These are phyloP conservation scores for Aphanomyces invadans DNA, from an alignment of 352 stramenopile species.

Conservation along the genomic window DNA sequence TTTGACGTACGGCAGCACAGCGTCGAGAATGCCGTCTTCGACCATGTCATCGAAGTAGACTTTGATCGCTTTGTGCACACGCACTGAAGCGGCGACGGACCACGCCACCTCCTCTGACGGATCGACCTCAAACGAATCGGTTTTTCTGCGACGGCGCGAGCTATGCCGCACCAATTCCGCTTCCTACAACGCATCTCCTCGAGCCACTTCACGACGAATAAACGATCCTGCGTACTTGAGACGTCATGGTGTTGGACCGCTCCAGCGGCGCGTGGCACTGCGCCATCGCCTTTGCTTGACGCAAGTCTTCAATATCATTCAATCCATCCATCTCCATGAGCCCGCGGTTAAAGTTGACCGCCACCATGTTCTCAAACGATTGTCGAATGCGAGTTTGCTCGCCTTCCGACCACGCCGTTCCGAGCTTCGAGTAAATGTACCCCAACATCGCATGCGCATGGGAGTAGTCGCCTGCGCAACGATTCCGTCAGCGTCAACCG, in stretches of 20 bases:
- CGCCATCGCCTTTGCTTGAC: constrained; percentile 28
- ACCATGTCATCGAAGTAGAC: constrained; percentile 84
- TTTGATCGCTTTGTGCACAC: constrained; percentile 72
- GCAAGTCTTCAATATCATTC: constrained; percentile 68
- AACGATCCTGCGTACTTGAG: not conserved
- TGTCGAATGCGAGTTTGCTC: constrained; percentile 79
- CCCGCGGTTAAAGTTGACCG: constrained; percentile 62
- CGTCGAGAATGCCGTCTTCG: constrained; percentile 59
- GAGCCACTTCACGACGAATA: not conserved
- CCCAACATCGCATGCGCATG: constrained; percentile 60
- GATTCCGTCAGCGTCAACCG: too few species aligned
- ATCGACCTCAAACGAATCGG: constrained; percentile 36
- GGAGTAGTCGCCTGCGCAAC: constrained; percentile 59
- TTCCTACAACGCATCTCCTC: not conserved
- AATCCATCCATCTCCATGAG: constrained; percentile 55
- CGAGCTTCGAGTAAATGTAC: constrained; percentile 80
- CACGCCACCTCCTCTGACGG: constrained; percentile 49
- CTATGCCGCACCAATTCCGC: constrained; percentile 21
- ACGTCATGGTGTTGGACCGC: constrained; percentile 21
- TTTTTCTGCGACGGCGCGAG: constrained; percentile 38
- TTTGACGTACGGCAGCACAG: constrained; percentile 66
- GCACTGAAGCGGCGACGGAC: constrained; percentile 49
- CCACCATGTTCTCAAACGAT: constrained; percentile 83
- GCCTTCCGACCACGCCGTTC: constrained; percentile 69
- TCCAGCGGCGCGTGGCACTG: not conserved